Evolutionary conservation across 441 rosid genomes (phyloP), one percentile per base, ranked within the genome.

Genomic region (Omphalea diandra): DNA sequence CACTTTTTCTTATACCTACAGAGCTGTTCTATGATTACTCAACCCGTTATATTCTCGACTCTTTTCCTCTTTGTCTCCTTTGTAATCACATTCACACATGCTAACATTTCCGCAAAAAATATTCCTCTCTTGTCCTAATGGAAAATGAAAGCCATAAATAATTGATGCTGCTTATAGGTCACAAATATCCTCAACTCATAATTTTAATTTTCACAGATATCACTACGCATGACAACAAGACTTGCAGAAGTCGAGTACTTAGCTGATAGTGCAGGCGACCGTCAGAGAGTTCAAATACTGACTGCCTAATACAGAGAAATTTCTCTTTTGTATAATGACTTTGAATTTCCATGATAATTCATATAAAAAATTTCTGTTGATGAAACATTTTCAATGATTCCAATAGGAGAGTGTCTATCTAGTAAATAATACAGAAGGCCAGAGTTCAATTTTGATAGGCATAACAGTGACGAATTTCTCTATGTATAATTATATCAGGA

Each of bases 61-160:
- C 18, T 33, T 20, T 44, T 31, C 26, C 67, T 29, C 54, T 44
- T 44, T 41, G 55, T 27, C 53, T 46, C 56, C 55, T 9, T 4
- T n/a, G 43, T 3, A 59, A 59, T 59, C 63, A 59, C 24, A 59
- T 9, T 35, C 63, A 2, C 49, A 61, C 65, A 61, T 61, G 65
- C 46, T 38, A 38, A 61, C 46, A 10, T 10, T 3, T 58, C 20
- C 33, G 27, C 31, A 60, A 7, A 24, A 36, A 36, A 60, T 20
- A 36, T 36, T 8, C 31, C 9, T 18, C 18, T 10, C 31, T 47
- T 65, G 57, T 47, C 43, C 29, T 65, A 43, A 1, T 47, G 68
- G 26, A 65, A 46, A 65, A 14, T 4, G 7, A 18, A 58, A 18
- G 22, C 5, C 17, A 5, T 12, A 14, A n/a, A 27, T 14, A 56